Evolutionary conservation across 2,329 filamentous ascomycete species (phyloP), one percentile per base, ranked within the genome.

Genomic region (Coniochaeta pulveracea): DNA sequence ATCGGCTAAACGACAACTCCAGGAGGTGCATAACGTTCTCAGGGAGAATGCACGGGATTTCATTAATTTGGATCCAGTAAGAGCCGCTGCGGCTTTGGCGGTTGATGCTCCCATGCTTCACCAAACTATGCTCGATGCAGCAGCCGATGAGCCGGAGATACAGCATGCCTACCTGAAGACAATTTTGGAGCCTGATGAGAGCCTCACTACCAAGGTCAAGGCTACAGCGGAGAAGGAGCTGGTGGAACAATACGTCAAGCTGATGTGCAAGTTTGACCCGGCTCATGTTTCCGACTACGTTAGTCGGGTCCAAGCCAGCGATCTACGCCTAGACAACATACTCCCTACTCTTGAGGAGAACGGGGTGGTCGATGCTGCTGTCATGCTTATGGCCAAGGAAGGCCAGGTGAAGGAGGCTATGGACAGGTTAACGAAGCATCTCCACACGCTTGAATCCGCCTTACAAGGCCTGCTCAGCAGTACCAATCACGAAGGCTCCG

Each of bases 341-440:
- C 65, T 98, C 6, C 86, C 88, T 4, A 78, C 79, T 0, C 85
- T 98, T 66, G 93, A 98, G 55, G 74, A 81, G 40, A 86, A 79
- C 26, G 88, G 88, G 1, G 84, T 91, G 5, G 76, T 98, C 28
- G 91, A 98, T 59, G 93, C 88, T 4, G 89, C 86, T 1, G 84
- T 98, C 6, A 76, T 94, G 2, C 66, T 98, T 8, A 81, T 98
- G 69, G 85, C 85, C 24, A 75, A 85, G 37, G 86, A 95, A 50
- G 91, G 93, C 1, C 76, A 91, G 47, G 69, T 89, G 10, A 72
- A 74, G 39, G 72, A 80, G 45, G 91, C 86, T 5, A 93, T 98
- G 80, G 69, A 77, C 36, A 76, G 91, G 30, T 69, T 98, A 15
- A 72, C 85, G n/a, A 72, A 69, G 43, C 89, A 98, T 49, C 57